Base-by-base conservation (phyloP, 1,139 yeast species). In the Kodamaea sp. region DNA sequence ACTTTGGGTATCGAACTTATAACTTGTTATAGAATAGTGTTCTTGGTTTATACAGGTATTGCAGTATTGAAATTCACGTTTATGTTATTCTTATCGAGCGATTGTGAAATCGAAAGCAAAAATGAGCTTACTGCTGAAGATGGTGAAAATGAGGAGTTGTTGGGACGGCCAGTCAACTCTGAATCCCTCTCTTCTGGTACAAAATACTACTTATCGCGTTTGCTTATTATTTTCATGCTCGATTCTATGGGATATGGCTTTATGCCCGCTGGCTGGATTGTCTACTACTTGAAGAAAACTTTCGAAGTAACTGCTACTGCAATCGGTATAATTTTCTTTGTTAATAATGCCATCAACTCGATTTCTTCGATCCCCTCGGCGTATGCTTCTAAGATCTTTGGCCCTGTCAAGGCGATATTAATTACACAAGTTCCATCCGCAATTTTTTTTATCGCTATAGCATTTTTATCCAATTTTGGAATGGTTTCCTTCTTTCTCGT, bases 191-290 rank as follows among this genome's bases (percentile, higher is more conserved):
- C 76, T 1, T 47, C 58, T 3, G 45, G 52, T 11, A 58, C 76
- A 1, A 61, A 54, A 26, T 44, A 54, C 28, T 62, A 66, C 27
- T 58, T 78, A 11, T 60, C 69, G 7, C 63, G 70, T 33, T 58
- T 78, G 9, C 53, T 78, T 27, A 57, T 70, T 30, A 70, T 84
- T 6, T 72, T 82, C 45, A 78, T 87, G 66, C 75, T 84, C 45
- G 96, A 89, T 58, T 86, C 96, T 0, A 71, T 89, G 39, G 96
- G 95, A 0, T 81, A 81, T 44, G 96, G 96, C 0, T 83, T 88
- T 58, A 84, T 87, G 87, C 82, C 95, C 1, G 70, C 81, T 35
- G 84, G 95, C 1, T 89, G 96, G 96, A 74, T 84, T 36, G 87
- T 88, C 26, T 88, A 82, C 55, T 89, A 86, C 60, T 81, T 87